phyloP scores from a whole-genome alignment of 805 yeast genomes.

The Dipodascus albidus region DNA sequence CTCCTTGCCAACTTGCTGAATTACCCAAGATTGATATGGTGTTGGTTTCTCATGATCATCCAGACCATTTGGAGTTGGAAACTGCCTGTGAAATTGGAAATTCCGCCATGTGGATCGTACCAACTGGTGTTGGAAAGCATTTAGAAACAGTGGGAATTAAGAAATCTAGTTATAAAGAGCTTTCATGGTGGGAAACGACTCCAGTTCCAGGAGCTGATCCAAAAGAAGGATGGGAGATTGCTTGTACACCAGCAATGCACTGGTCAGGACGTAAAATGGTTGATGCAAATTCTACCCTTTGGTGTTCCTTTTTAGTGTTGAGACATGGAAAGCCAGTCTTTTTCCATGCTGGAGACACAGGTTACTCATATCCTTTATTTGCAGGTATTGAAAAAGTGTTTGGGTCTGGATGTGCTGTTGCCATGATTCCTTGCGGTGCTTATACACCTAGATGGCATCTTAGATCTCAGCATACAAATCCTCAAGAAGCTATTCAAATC shows the following conservation, averaged over 20 bases:
- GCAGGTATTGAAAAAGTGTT: constrained; percentile 48
- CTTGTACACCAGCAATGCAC: constrained; percentile 83
- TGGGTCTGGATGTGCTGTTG: constrained; percentile 49
- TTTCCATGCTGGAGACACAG: constrained; percentile 94
- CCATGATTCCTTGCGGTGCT: constrained; percentile 87
- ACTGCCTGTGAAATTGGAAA: constrained; percentile 46
- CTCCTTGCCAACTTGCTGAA: constrained; percentile 55
- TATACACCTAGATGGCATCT: constrained; percentile 95
- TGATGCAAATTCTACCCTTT: constrained; percentile 70
- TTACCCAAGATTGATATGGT: constrained; percentile 62
- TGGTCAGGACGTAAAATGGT: constrained; percentile 85
- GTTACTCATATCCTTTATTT: constrained; percentile 69
- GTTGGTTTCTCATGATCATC: constrained; percentile 87
- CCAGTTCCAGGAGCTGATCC: constrained; percentile 27
- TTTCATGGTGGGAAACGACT: constrained; percentile 87
- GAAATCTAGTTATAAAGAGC: constrained; percentile 43
- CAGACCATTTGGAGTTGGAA: constrained; percentile 77
- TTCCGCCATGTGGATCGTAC: constrained; percentile 71
- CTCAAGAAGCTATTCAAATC: constrained; percentile 62
- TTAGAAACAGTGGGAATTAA: constrained; percentile 48
- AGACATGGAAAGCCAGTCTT: constrained; percentile 59
- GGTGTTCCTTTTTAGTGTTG: constrained; percentile 78
- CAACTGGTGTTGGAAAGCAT: constrained; percentile 57
- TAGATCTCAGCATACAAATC: constrained; percentile 76
- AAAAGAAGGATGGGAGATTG: constrained; percentile 55